These are phyloP conservation scores for Triticum timopheevii DNA, from an alignment of 176 grass and related monocot species.

Conservation along the genomic window DNA sequence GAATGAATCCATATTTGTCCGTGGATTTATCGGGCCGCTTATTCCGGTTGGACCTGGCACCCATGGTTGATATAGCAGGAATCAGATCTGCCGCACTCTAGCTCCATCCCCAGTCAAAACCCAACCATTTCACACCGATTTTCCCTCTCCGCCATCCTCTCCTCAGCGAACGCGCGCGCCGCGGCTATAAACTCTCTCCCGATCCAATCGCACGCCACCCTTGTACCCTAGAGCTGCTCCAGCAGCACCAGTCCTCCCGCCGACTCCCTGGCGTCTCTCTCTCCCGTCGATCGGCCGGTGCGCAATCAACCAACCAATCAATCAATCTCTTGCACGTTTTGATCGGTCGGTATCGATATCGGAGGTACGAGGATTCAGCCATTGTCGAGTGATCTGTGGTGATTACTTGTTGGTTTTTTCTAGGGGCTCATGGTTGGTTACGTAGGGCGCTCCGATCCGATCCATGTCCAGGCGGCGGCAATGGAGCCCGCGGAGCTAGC, in stretches of 20 bases:
- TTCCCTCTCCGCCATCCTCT: slow-evolving; percentile 6
- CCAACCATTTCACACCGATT: slow-evolving; percentile 13
- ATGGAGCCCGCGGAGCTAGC: slow-evolving; percentile 74
- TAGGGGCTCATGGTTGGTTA: not conserved
- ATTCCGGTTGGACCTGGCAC: not conserved
- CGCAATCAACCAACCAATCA: not conserved
- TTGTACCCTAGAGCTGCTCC: not conserved
- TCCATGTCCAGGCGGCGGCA: slow-evolving; percentile 19
- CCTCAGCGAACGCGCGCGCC: slow-evolving; percentile 9
- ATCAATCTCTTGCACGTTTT: not conserved
- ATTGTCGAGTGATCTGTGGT: not conserved
- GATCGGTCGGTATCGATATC: too few relatives aligned
- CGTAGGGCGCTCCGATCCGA: not conserved
- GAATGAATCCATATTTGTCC: too few relatives aligned
- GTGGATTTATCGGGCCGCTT: not conserved
- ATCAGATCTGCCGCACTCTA: not conserved
- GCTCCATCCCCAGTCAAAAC: not conserved
- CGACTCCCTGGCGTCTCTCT: not conserved
- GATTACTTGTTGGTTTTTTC: not conserved
- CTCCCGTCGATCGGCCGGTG: not conserved
- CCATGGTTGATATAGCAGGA: not conserved
- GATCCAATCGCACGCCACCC: not conserved
- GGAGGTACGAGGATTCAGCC: not conserved
- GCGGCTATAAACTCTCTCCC: slow-evolving; percentile 21
- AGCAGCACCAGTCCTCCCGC: not conserved